Evolutionary conservation across 2,329 filamentous ascomycete genomes (phyloP), one percentile per base, ranked within the genome.

Genomic region (Xylaria sp.): DNA sequence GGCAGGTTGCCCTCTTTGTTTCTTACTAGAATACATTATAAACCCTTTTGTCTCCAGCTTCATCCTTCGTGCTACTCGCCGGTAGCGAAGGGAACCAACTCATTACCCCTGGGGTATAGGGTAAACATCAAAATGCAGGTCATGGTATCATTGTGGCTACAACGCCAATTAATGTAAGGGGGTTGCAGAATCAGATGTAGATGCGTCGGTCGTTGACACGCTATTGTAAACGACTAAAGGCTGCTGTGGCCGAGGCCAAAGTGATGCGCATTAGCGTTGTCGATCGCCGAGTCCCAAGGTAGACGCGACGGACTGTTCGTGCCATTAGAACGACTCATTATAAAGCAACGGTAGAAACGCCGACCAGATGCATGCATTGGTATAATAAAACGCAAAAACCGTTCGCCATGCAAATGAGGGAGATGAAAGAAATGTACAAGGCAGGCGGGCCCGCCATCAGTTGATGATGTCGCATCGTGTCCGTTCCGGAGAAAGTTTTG

Each of bases 101-200:
- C 65, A 57, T 65, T 63, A 59, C 62, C 69, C 62, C 60, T n/a
- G 41, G 40, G 47, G 53, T 62, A 58, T 64, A 51, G 62, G 67
- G 60, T 65, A 58, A 41, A 69, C 70, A 73, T 58, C 65, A 66
- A 73, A 72, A 71, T 67, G 70, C 70, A 68, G 65, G 69, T 68
- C 71, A 66, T 74, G 72, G 72, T 74, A 74, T 74, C 72, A 72
- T 74, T 67, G 68, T 66, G 64, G 65, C 44, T 67, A 62, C 66
- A 74, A 73, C 72, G 71, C 72, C 72, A 65, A 66, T 67, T 61
- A 67, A 60, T 70, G 67, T 65, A 61, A 65, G 58, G 59, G 66
- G 67, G 67, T 64, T 66, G 61, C 66, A 49, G 68, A 67, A 66
- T 59, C 61, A 62, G 62, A 66, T 67, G 62, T 60, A 53, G 58